Evolutionary conservation across 768 basidiomycete genomes (phyloP).

Genomic region (Panus rudis): DNA sequence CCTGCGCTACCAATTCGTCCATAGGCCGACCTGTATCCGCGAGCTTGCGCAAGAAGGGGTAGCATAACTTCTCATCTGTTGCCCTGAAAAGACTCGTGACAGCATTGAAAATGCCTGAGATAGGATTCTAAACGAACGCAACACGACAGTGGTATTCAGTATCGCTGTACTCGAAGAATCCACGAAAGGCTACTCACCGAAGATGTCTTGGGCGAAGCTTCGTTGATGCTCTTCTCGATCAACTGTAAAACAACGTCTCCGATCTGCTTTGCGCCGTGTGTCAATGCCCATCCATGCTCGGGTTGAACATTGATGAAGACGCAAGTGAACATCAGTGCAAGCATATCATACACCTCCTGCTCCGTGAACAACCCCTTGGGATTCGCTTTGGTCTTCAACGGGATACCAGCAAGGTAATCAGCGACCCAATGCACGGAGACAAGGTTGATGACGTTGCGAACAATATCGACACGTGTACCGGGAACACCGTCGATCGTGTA

Average conservation of each 20-base stretch:
- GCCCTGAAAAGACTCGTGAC: slow-evolving; percentile 25
- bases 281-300: slow-evolving; percentile 28
- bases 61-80: slow-evolving; percentile 27
- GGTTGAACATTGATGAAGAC: slow-evolving; percentile 26
- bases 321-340: slow-evolving; percentile 23
- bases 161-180: too few relatives aligned
- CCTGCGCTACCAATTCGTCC: slow-evolving; percentile 36
- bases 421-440: slow-evolving; percentile 35
- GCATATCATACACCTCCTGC: slow-evolving; percentile 41
- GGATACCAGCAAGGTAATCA: slow-evolving; percentile 35
- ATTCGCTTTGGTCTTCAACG: slow-evolving; percentile 39
- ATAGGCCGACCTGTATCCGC: slow-evolving; percentile 29
- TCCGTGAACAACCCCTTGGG: slow-evolving; percentile 38
- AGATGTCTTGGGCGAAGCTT: slow-evolving; percentile 19
- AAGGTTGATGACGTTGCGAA: slow-evolving; percentile 42
- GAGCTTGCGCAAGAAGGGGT: slow-evolving; percentile 33
- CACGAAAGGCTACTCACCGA: slow-evolving; percentile 20
- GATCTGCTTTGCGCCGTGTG: slow-evolving; percentile 23
- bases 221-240: slow-evolving; percentile 26
- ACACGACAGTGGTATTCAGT: too few relatives aligned
- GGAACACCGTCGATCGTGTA: slow-evolving; percentile 28
- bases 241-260: slow-evolving; percentile 24
- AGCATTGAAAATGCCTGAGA: slow-evolving; percentile 21
- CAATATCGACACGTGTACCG: slow-evolving; percentile 38
- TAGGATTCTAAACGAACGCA: slow-evolving; percentile 22